Evolutionary conservation across 2,329 filamentous ascomycete genomes (phyloP), one percentile per base, ranked within the genome.

Genomic region (Colletotrichum kahawae): DNA sequence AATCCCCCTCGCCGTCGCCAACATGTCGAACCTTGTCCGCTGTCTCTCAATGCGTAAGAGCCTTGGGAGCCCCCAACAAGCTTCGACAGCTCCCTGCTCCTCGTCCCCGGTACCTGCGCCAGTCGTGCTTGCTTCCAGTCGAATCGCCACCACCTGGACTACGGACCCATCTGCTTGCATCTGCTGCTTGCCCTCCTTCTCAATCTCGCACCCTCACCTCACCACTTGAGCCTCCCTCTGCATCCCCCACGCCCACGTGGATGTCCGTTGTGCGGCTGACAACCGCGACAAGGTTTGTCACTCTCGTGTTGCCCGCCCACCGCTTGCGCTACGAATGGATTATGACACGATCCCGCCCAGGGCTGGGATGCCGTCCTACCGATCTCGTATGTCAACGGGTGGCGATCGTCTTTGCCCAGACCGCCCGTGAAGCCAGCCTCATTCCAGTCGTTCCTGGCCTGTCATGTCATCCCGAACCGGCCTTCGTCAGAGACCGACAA

Each of bases 221-320:
- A 57, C 34, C 14, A 29, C 8, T 21, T 64, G 43, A 72, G 57
- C 69, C 69, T 36, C 64, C 43, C 43, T 51, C 59, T 33, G 63
- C 27, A 33, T 24, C 68, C 38, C 57, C 63, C 60, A 71, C 29
- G 31, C 63, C 67, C 72, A 75, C 63, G 56, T 72, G 62, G 62
- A 31, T 12, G 13, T 63, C 24, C 43, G 38, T 67, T 67, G 62
- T 66, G 68, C 56, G 51, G 51, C 54, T 66, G 59, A 21, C 48
- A 38, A 57, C 60, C 18, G 18, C 29, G 51, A 70, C 62, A 43
- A 71, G 36, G 27, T 34, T 51, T 43, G n/a, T 63, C 24, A 43
- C 34, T 16, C 9, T 54, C 24, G 36, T 27, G 33, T 36, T 24
- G 54, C 31, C 13, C 21, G 34, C 59, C 38, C 21, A 48, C 60